Evolutionary conservation across 257 asterid genomes (phyloP).

Genomic region (Jacaranda copaia): DNA sequence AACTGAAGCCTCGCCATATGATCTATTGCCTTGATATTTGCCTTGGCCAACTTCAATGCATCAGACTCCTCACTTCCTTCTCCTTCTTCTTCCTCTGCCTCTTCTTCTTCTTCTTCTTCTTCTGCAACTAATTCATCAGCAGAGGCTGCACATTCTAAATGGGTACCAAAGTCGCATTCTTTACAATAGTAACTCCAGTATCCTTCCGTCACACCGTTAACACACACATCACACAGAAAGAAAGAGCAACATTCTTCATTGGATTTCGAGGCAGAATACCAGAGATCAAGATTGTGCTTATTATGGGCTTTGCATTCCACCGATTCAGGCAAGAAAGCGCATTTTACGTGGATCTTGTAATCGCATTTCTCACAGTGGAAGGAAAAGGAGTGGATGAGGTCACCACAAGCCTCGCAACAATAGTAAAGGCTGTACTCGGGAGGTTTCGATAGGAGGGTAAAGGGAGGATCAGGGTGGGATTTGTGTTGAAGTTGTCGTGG

Average conservation of each 20-base stretch:
- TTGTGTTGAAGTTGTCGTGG: constrained; percentile 40
- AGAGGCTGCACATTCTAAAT: constrained; percentile 44
- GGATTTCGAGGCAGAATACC: constrained; percentile 11
- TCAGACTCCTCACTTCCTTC: constrained; percentile 19
- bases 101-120: neutral
- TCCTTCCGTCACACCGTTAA: constrained; percentile 25
- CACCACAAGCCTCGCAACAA: constrained; percentile 48
- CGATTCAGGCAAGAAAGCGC: constrained; percentile 52
- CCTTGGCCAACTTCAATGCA: neutral
- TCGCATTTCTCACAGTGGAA: constrained; percentile 46
- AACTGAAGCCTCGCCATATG: constrained; percentile 22
- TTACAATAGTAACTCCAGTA: constrained; percentile 54
- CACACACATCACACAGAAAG: constrained; percentile 43
- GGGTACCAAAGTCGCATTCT: constrained; percentile 41
- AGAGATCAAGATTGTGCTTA: constrained; percentile 42
- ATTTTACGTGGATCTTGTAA: constrained; percentile 49
- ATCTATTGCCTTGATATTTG: constrained; percentile 8
- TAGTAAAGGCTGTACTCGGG: constrained; percentile 37
- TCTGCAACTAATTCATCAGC: constrained; percentile 29
- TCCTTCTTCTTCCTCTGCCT: neutral
- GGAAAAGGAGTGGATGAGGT: constrained; percentile 35
- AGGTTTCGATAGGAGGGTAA: constrained; percentile 40
- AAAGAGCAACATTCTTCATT: neutral
- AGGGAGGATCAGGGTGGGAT: constrained; percentile 47
- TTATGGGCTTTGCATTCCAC: constrained; percentile 47